Conservation (phyloP, 2,329 filamentous ascomycete genomes). For the Escovopsis sp. region DNA sequence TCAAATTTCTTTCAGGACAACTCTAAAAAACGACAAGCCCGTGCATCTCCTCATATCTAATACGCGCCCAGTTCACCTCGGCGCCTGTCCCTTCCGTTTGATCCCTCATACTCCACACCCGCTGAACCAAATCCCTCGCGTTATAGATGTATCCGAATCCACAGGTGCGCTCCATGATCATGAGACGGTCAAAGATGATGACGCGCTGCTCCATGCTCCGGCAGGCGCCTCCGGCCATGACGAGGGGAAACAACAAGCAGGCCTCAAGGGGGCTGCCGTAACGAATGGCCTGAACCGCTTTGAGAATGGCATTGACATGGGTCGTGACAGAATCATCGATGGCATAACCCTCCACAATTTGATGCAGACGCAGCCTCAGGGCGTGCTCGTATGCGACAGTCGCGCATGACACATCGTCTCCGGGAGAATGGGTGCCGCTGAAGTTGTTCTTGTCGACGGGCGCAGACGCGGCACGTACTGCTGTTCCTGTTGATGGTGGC, state of each 20-base stretch:
- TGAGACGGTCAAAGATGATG: constrained; percentile 23
- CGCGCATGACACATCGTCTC: constrained; percentile 19
- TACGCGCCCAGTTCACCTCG: constrained; percentile 20
- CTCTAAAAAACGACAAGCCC: constrained; percentile 19
- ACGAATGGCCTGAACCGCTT: constrained; percentile 22
- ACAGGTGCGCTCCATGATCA: constrained; percentile 29
- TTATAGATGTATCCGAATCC: constrained; percentile 29
- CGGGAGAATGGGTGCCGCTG: not conserved
- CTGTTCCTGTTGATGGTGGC: constrained; percentile 10
- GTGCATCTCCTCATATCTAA: constrained; percentile 22
- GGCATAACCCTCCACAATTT: constrained; percentile 27
- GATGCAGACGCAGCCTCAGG: constrained; percentile 26
- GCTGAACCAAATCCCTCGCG: constrained; percentile 23
- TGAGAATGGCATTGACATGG: constrained; percentile 20
- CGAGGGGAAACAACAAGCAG: constrained; percentile 25
- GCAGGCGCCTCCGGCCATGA: constrained; percentile 26
- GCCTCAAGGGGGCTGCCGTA: constrained; percentile 27
- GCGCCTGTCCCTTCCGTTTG: constrained; percentile 12
- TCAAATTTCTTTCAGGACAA: not conserved
- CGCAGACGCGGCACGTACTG: constrained; percentile 1
- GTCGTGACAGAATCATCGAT: constrained; percentile 18
- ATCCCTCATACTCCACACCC: constrained; percentile 22
- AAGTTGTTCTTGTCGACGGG: too few species aligned
- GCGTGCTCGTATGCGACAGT: constrained; percentile 26
- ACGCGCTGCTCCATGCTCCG: constrained; percentile 21